Evolutionary conservation across 2,329 filamentous ascomycete genomes (phyloP), one percentile per base, ranked within the genome.

Genomic region (Incumbomyces lentus): DNA sequence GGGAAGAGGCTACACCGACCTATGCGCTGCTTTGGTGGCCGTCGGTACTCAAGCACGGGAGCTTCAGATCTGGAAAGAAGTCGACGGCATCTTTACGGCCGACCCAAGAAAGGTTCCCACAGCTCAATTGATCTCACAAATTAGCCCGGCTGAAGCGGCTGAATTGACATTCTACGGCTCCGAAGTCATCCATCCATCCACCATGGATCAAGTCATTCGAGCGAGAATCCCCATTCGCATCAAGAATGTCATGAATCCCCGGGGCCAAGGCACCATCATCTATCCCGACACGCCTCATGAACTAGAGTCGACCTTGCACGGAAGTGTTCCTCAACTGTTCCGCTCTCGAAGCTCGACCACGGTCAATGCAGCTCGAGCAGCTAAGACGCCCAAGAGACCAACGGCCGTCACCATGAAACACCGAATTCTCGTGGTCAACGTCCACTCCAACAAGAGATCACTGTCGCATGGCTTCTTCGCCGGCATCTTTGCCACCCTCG

Each of bases 11-110:
- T 98, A 98, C 67, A 96, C 92, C 8, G 92, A 98, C 66, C 76
- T 98, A 39, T 96, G 92, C 63, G 90, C 92, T 11, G 89, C 92
- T 5, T 73, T 98, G 13, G 82, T 89, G 43, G 88, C 92, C 1
- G 90, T 98, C 8, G 90, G 88, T 3, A 71, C 93, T n/a, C 73
- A 79, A 57, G 92, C 92, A 1, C 72, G 82, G 45, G 92, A 98
- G 65, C 75, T 98, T 44, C 92, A 98, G 65, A 85, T 98, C 53
- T 96, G 92, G 92, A 98, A 98, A 70, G 92, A 98, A 64, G 92
- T 98, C 6, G 92, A 98, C 64, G 89, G 88, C 49, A 93, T 96
- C 61, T 92, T 95, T 66, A 84, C 81, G 1, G 81, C 81, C 4
- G 90, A 95, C 60, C 86, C 86, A 2, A 79, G 84, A 57, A 93